These are phyloP conservation scores for Luffa acutangula DNA, from an alignment of 306 rosid genomes.

Conservation along the genomic window DNA sequence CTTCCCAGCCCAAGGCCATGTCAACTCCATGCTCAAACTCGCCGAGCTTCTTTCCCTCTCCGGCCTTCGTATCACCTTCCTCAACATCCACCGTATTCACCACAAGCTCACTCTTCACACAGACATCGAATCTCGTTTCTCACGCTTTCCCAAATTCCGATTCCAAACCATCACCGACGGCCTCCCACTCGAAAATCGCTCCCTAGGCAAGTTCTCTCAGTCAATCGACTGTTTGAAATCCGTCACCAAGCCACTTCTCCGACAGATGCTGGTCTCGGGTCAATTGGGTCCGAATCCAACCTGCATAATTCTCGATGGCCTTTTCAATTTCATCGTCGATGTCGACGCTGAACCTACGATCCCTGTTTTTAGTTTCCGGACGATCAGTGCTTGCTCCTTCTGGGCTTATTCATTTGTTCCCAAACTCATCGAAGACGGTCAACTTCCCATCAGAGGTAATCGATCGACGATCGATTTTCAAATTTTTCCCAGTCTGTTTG, in stretches of 20 bases:
- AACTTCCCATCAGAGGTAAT: constrained; percentile 43
- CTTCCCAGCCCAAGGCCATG: constrained; percentile 25
- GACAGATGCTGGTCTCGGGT: constrained; percentile 9
- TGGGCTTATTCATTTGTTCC: constrained; percentile 35
- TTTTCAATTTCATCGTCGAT: constrained; percentile 16
- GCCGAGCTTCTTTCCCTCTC: constrained; percentile 32
- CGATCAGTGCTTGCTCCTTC: constrained; percentile 23
- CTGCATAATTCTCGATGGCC: constrained; percentile 37
- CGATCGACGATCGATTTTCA: background rate
- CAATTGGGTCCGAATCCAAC: background rate
- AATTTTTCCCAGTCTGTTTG: background rate
- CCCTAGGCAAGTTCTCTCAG: background rate
- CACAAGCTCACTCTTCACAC: constrained; percentile 14
- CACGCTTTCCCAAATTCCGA: constrained; percentile 20
- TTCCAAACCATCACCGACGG: constrained; percentile 34
- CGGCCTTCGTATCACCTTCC: constrained; percentile 27
- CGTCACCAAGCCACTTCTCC: constrained; percentile 18
- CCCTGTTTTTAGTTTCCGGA: constrained; percentile 28
- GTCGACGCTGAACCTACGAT: constrained; percentile 18
- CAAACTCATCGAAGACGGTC: constrained; percentile 9
- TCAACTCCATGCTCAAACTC: constrained; percentile 36
- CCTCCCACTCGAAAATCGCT: background rate
- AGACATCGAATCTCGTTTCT: constrained; percentile 11
- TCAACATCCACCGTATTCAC: constrained; percentile 28
- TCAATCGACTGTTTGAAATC: background rate